Evolutionary conservation across 331 rosid species (phyloP).

Genomic region (Saraca asoca): DNA sequence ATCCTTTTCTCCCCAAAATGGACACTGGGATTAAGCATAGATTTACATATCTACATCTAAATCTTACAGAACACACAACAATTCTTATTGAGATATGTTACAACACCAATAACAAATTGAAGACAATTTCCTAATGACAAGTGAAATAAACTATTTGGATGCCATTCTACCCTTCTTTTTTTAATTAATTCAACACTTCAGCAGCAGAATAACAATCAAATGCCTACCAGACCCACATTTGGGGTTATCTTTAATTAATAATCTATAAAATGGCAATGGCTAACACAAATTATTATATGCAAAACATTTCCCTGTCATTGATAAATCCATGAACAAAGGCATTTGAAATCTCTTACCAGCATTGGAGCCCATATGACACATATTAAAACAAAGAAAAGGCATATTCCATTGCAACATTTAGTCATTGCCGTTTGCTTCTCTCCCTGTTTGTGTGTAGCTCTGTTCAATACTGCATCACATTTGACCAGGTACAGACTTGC

Average conservation of each 20-base stretch:
- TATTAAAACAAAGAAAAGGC: constrained; percentile 79
- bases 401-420: constrained; percentile 95
- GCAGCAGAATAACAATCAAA: constrained; percentile 13
- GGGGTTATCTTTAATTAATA: not conserved
- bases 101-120: constrained; percentile 12
- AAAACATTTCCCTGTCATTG: constrained; percentile 20
- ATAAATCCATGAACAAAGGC: constrained; percentile 16
- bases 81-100: constrained; percentile 2
- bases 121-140: not conserved
- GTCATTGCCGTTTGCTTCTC: constrained; percentile 84
- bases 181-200: not conserved
- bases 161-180: too few relatives aligned
- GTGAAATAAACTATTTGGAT: not conserved
- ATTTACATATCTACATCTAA: too few relatives aligned
- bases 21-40: not conserved
- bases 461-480: constrained; percentile 87
- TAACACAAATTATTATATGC: not conserved
- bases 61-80: not conserved
- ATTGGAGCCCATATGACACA: constrained; percentile 99
- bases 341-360: constrained; percentile 68
- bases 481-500: constrained; percentile 98
- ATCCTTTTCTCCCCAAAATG: not conserved
- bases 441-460: constrained; percentile 90
- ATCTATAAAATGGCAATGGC: constrained; percentile 5
- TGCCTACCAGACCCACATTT: not conserved